Percentiles rank a stretch among this genome's conserved stretches.
These are phyloP conservation scores for Tuber brumale DNA, from an alignment of 495 filamentous ascomycete genomes.

Conservation along the genomic window DNA sequence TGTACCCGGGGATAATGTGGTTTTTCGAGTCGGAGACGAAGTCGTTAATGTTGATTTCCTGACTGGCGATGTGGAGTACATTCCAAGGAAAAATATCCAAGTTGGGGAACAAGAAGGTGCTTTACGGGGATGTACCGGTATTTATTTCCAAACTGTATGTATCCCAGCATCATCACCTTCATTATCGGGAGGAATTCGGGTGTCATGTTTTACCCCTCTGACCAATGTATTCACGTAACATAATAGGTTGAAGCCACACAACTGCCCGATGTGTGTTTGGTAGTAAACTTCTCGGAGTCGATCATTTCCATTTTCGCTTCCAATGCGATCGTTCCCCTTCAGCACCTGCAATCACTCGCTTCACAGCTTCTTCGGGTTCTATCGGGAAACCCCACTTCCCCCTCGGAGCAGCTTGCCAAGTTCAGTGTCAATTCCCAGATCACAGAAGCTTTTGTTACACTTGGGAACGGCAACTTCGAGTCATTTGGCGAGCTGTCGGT, in stretches of 20 bases:
- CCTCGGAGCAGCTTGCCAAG: background rate
- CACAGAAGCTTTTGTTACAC: background rate
- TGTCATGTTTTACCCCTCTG: background rate
- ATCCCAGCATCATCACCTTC: constrained; percentile 16
- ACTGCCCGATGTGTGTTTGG: constrained; percentile 21
- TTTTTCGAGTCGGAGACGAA: constrained; percentile 43
- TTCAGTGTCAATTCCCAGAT: background rate
- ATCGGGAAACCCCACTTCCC: background rate
- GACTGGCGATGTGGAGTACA: constrained; percentile 32
- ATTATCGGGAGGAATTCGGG: background rate
- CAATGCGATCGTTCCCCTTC: constrained; percentile 15
- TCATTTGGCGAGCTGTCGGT: constrained; percentile 49
- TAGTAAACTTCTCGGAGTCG: background rate
- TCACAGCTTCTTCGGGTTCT: constrained; percentile 26
- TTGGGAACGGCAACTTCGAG: background rate
- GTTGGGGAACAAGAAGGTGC: constrained; percentile 29
- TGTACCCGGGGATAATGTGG: constrained; percentile 41
- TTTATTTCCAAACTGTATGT: constrained; percentile 35
- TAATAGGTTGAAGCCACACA: constrained; percentile 9
- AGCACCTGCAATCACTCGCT: constrained; percentile 14
- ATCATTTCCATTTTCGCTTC: constrained; percentile 18
- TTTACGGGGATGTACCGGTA: constrained; percentile 20
- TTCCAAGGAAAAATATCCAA: constrained; percentile 23
- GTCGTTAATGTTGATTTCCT: constrained; percentile 44
- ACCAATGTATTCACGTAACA: background rate